phyloP scores from a whole-genome alignment of 2,329 filamentous ascomycete species.

The Colletotrichum siamense region DNA sequence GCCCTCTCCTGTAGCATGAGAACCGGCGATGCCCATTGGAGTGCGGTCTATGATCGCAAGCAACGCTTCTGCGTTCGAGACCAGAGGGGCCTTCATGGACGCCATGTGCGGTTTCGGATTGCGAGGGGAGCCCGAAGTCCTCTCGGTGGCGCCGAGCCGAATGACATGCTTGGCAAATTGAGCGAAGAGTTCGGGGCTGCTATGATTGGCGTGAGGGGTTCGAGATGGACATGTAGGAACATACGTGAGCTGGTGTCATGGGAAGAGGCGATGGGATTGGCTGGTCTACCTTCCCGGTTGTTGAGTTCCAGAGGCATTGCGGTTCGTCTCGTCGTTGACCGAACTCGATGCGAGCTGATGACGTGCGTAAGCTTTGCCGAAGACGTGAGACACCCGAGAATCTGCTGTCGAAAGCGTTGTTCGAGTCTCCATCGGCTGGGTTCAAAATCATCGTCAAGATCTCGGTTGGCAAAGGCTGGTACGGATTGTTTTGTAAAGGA shows the following conservation, averaged over 20 bases:
- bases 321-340: not conserved
- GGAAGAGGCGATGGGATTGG: not conserved
- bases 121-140: not conserved
- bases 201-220: not conserved
- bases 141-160: not conserved
- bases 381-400: not conserved
- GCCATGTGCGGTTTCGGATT: not conserved
- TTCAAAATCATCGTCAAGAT: not conserved
- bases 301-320: not conserved
- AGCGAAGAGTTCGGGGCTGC: not conserved
- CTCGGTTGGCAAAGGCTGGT: not conserved
- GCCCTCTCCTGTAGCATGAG: not conserved
- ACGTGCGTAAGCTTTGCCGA: not conserved
- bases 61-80: not conserved
- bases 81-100: not conserved
- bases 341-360: not conserved
- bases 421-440: not conserved
- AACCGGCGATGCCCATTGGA: not conserved
- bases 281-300: not conserved
- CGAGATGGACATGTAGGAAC: not conserved
- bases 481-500: not conserved
- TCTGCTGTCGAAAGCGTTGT: not conserved
- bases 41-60: not conserved
- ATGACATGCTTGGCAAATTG: not conserved
- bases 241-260: not conserved